Evolutionary conservation across 208 protist genomes (phyloP), one percentile per base, ranked within the genome.

Genomic region (Acanthamoeba royreba): DNA sequence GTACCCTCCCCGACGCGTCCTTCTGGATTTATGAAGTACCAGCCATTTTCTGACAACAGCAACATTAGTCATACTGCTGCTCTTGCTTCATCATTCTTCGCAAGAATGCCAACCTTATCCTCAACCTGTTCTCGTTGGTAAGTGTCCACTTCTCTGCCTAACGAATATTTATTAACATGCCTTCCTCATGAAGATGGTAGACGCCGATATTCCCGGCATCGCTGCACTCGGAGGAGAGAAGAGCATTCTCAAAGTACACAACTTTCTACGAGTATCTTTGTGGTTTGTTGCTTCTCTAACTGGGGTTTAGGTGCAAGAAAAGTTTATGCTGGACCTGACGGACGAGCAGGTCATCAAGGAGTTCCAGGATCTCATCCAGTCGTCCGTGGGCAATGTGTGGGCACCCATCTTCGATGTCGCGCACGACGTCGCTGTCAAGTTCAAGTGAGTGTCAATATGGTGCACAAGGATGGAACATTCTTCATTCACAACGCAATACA

Each of bases 21-120:
- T 89, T 46, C 8, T 9, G 4, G 8, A 89, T 9, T 61, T 61
- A 22, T 4, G 4, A 19, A 49, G 0, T 69, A 63, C 22, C 13
- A 0, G 8, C 52, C 3, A 17, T 28, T 58, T 25, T 22, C 15
- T 42, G 33, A 42, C 46, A 58, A n/a, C 33, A 22, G 28, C 28
- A 42, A n/a, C 22, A 15, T 11, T 31, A 47, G 40, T 93, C 77
- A 42, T 95, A 97, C 74, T 99, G 98, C 95, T 99, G 98, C 93
- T 98, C 97, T 52, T 97, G 98, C 2, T 99, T 99, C 96, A 98
- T 99, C 94, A 99, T 98, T 49, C 96, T 99, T 4, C 97, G 99
- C 53, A 98, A 99, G 92, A 97, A 98, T 53, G 97, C 98, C 33
- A 90, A 97, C 91, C 95, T 99, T 38, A 98, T 99, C 89, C 95